These are phyloP conservation scores for Trapa bicornis DNA, from an alignment of 345 rosid species.

Conservation along the genomic window DNA sequence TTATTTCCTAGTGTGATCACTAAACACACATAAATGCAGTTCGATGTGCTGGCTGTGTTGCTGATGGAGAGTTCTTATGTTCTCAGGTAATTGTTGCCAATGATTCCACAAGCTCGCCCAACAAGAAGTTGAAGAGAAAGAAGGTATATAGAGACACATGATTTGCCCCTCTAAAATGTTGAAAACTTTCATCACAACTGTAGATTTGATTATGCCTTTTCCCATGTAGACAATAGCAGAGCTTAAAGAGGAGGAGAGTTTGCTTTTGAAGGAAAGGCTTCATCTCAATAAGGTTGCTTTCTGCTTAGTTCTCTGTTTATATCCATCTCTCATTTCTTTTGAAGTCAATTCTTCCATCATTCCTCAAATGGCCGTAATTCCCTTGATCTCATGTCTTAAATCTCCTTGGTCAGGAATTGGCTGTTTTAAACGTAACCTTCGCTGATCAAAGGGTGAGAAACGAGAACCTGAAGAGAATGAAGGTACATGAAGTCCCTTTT, in stretches of 20 bases:
- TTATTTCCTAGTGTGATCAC: neutral
- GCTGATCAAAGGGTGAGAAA: slow-evolving; percentile 37
- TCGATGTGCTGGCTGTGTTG: too few relatives aligned
- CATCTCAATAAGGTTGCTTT: neutral
- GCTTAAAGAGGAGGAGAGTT: slow-evolving; percentile 1
- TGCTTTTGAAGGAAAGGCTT: neutral
- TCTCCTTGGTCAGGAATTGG: slow-evolving; percentile 44
- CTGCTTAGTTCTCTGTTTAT: neutral
- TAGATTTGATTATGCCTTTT: neutral
- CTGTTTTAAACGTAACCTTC: slow-evolving; percentile 34
- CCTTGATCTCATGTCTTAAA: neutral
- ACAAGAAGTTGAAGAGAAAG: slow-evolving; percentile 41
- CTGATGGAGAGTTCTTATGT: neutral
- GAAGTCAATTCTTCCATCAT: neutral
- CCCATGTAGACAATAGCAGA: slow-evolving; percentile 5
- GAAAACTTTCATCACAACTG: neutral
- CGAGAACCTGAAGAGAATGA: slow-evolving; percentile 59
- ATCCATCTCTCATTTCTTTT: neutral
- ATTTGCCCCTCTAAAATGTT: neutral
- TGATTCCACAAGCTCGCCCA: slow-evolving; percentile 27
- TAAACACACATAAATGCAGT: neutral
- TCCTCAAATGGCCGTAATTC: neutral
- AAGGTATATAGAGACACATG: slow-evolving; percentile 30
- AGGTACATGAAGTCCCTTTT: slow-evolving; percentile 25
- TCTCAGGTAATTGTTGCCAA: slow-evolving; percentile 29